phyloP scores from a whole-genome alignment of 352 stramenopile species.

The Pilasporangium apinafurcum region DNA sequence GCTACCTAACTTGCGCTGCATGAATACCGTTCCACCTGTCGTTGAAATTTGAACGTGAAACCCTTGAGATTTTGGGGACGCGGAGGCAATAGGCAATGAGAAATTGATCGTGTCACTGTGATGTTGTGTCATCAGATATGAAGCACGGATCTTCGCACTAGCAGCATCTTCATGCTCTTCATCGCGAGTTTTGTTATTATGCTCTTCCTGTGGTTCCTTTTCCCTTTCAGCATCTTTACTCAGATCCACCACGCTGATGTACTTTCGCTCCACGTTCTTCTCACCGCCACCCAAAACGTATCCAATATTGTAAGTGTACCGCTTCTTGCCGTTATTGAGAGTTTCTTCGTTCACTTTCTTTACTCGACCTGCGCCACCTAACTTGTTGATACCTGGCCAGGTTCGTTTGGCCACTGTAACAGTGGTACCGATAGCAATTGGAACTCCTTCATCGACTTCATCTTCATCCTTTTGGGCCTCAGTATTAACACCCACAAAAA shows the following conservation, averaged over 20 bases:
- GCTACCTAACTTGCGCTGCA: slow-evolving; percentile 15
- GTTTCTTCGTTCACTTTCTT: slow-evolving; percentile 45
- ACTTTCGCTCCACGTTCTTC: slow-evolving; percentile 78
- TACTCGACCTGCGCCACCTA: slow-evolving; percentile 66
- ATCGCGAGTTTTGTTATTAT: slow-evolving; percentile 2
- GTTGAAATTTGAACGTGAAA: slow-evolving; percentile 44
- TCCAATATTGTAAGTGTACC: slow-evolving; percentile 63
- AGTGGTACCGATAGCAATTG: slow-evolving; percentile 46
- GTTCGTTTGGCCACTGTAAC: slow-evolving; percentile 76
- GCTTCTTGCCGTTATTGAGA: slow-evolving; percentile 21
- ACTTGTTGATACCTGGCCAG: slow-evolving; percentile 85
- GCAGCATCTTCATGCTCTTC: slow-evolving; percentile 8
- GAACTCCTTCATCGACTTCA: slow-evolving; percentile 33
- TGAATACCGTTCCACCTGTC: slow-evolving; percentile 27
- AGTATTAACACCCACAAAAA: slow-evolving; percentile 38
- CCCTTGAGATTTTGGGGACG: background rate
- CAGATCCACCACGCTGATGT: slow-evolving; percentile 60
- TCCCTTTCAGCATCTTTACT: slow-evolving; percentile 21
- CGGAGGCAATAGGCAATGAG: background rate
- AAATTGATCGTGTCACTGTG: slow-evolving; percentile 12
- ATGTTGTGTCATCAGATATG: slow-evolving; percentile 12
- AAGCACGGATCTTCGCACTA: slow-evolving; percentile 14
- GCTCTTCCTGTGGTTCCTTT: slow-evolving; percentile 7
- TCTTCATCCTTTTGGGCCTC: slow-evolving; percentile 25
- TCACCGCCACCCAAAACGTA: slow-evolving; percentile 71